A percentile compares a stretch with the other conserved stretches of the same genome.
phyloP scores from a whole-genome alignment of 139 green algal genomes.

The Diplosphaera chodatii region DNA sequence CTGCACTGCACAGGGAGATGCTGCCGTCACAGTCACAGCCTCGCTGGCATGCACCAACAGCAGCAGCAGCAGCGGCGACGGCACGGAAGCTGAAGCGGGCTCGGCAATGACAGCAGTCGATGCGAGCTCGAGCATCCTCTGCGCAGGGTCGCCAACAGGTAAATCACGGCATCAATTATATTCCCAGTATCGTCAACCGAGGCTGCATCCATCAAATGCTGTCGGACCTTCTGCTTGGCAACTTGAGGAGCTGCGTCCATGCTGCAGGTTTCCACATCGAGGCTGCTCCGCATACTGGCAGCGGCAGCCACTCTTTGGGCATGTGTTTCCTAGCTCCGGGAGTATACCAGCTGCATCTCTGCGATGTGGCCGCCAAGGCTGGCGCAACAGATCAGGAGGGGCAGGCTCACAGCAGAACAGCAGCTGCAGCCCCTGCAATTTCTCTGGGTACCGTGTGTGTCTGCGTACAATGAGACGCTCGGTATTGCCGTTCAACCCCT shows the following conservation, averaged over 20 bases:
- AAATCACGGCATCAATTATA: too few species aligned
- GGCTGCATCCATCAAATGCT: too few species aligned
- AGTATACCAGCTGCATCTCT: conserved; percentile 18
- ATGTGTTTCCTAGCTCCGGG: conserved; percentile 25
- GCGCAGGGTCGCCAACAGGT: background rate
- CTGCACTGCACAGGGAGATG: background rate
- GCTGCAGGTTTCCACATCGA: background rate
- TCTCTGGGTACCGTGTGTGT: too few species aligned
- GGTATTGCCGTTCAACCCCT: too few species aligned
- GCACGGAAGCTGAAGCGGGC: too few species aligned
- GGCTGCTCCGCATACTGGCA: conserved; percentile 3
- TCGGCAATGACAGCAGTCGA: background rate
- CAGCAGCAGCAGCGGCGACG: too few species aligned
- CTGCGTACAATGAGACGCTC: too few species aligned
- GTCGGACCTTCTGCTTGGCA: too few species aligned
- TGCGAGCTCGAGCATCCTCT: background rate
- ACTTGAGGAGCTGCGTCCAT: background rate
- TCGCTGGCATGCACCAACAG: background rate
- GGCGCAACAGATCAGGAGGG: too few species aligned
- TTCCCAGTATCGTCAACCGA: too few species aligned
- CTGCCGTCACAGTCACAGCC: background rate
- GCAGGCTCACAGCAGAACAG: too few species aligned
- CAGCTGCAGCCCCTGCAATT: too few species aligned
- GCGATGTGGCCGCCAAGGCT: background rate
- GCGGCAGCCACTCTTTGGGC: conserved; percentile 7